Conservation (phyloP, 1,284 basidiomycete species). For the Apiotrichum gamsii region DNA sequence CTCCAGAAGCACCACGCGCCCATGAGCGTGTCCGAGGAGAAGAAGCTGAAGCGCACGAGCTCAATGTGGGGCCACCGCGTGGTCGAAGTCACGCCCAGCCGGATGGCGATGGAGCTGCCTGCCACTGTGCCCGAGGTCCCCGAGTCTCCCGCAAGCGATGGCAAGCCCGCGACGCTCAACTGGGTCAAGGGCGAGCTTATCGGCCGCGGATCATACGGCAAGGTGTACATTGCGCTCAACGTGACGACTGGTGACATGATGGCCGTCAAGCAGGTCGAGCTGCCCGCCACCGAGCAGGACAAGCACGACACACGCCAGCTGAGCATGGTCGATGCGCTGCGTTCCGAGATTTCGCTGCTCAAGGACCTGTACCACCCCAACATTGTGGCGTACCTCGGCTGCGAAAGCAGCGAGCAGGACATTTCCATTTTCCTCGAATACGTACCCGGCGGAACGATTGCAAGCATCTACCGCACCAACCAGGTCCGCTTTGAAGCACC, state of each 20-base stretch:
- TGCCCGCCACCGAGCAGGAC: conserved; percentile 83
- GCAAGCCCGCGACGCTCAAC: conserved; percentile 65
- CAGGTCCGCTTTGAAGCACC: conserved; percentile 65
- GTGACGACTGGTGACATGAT: conserved; percentile 99
- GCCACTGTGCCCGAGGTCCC: conserved; percentile 45
- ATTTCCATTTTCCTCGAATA: conserved; percentile 98
- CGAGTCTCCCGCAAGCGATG: conserved; percentile 24
- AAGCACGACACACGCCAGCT: conserved; percentile 79
- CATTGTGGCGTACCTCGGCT: conserved; percentile 91
- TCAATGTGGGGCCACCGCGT: conserved; percentile 92
- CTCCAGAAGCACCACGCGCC: conserved; percentile 10
- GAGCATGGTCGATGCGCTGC: conserved; percentile 81
- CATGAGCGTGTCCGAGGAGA: conserved; percentile 53
- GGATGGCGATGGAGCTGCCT: conserved; percentile 50
- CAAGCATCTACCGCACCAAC: conserved; percentile 83
- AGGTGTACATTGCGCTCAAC: conserved; percentile 93
- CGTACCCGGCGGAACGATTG: conserved; percentile 94
- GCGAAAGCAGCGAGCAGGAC: conserved; percentile 78
- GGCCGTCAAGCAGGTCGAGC: conserved; percentile 97
- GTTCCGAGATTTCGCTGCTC: conserved; percentile 88
- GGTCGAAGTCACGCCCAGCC: conserved; percentile 80
- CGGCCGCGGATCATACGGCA: conserved; percentile 92
- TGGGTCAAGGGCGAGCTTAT: conserved; percentile 98
- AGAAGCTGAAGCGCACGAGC: conserved; percentile 63
- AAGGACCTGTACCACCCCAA: conserved; percentile 96